Evolutionary conservation across 306 rosid genomes (phyloP).

Genomic region (Citrullus mucosospermus): DNA sequence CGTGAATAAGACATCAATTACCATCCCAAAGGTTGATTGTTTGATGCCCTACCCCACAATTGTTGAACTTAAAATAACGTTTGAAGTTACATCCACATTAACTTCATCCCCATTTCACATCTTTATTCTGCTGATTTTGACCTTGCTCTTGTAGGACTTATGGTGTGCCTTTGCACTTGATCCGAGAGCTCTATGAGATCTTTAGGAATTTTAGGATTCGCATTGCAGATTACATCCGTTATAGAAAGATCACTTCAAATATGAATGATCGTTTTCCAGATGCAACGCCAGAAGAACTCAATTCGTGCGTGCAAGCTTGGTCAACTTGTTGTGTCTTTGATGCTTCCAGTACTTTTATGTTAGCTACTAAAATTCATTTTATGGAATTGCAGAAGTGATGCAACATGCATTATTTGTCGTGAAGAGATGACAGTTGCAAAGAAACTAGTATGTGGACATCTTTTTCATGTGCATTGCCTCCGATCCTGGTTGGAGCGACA

Average conservation of each 20-base stretch:
- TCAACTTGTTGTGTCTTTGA: neutral
- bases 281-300: slow-evolving; percentile 92
- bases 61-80: no score
- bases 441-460: slow-evolving; percentile 92
- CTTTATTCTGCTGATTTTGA: slow-evolving; percentile 11
- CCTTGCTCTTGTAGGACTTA: slow-evolving; percentile 44
- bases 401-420: slow-evolving; percentile 97
- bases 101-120: neutral
- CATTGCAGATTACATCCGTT: slow-evolving; percentile 73
- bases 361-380: slow-evolving; percentile 4
- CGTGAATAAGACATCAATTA: neutral
- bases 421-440: slow-evolving; percentile 98
- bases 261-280: slow-evolving; percentile 98
- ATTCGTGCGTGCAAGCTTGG: slow-evolving; percentile 49
- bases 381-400: slow-evolving; percentile 69
- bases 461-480: slow-evolving; percentile 90
- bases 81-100: neutral
- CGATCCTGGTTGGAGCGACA: slow-evolving; percentile 99
- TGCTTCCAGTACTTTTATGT: slow-evolving; percentile 2
- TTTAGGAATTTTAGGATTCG: slow-evolving; percentile 92
- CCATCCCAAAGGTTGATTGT: neutral
- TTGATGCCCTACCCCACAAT: neutral
- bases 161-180: slow-evolving; percentile 92
- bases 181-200: slow-evolving; percentile 96
- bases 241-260: slow-evolving; percentile 94